phyloP scores from a whole-genome alignment of 2,329 filamentous ascomycete genomes.

The Tothia fuscella region DNA sequence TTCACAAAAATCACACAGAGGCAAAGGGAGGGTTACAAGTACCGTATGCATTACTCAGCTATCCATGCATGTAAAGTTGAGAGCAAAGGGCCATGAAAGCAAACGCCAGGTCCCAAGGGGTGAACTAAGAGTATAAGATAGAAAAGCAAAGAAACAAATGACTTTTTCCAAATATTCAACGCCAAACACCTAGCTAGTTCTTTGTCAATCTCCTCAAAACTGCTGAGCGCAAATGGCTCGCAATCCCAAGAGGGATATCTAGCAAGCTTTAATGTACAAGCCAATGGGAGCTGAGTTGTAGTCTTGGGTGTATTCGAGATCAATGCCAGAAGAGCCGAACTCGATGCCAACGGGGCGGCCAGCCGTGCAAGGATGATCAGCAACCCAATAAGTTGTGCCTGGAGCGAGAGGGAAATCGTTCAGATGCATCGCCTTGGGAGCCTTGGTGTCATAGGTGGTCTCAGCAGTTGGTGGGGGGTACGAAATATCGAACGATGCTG shows the following conservation, averaged over 20 bases:
- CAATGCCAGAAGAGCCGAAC: neutral
- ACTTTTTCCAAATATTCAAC: neutral
- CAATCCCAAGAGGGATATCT: no score
- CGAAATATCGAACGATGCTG: slow-evolving; percentile 23
- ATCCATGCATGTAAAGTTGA: neutral
- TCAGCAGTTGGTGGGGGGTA: slow-evolving; percentile 23
- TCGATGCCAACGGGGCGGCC: neutral
- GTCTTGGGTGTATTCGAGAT: neutral
- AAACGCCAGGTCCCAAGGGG: neutral
- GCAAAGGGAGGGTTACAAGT: neutral
- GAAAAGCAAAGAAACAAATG: neutral
- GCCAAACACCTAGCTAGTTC: neutral
- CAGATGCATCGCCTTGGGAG: neutral
- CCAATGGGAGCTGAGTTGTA: neutral
- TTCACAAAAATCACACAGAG: neutral
- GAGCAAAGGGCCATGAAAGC: neutral
- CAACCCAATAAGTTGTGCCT: neutral
- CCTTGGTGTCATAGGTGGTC: neutral
- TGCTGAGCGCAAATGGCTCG: no score
- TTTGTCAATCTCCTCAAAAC: neutral
- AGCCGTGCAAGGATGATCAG: neutral
- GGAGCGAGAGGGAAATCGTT: neutral
- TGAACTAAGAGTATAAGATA: neutral
- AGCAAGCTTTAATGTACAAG: neutral
- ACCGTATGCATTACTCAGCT: no score